Evolutionary conservation across 192 early-diverging fungal genomes (phyloP).

Genomic region (Cetraspora pellucida): DNA sequence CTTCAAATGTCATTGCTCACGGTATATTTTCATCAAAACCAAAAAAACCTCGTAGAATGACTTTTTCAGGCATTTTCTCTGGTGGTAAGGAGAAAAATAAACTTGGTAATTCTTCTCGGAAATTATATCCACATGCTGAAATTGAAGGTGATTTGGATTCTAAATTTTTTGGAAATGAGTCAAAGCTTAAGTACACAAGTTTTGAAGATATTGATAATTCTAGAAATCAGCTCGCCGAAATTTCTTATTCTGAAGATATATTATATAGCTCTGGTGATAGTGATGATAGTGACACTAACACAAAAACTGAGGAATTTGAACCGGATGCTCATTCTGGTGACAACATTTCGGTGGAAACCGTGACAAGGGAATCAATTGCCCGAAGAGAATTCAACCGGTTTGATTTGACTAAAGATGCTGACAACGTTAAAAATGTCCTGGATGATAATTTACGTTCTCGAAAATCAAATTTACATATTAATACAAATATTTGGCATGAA

Average conservation of each 20-base stretch:
- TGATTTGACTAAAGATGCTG: not conserved
- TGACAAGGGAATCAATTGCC: not conserved
- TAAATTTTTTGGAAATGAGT: not conserved
- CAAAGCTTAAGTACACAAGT: not conserved
- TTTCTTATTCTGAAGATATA: conserved; percentile 5
- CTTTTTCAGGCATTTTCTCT: conserved; percentile 11
- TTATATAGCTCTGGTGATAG: conserved; percentile 12
- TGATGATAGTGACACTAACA: conserved; percentile 11
- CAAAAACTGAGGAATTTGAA: not conserved
- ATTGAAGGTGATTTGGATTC: conserved; percentile 10
- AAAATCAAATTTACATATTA: not conserved
- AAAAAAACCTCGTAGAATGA: conserved; percentile 28
- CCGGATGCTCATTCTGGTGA: not conserved
- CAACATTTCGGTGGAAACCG: conserved; percentile 9
- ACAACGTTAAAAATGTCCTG: not conserved
- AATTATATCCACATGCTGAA: conserved; percentile 24
- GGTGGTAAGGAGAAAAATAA: conserved; percentile 15
- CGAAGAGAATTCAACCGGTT: not conserved
- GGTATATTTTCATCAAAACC: not conserved
- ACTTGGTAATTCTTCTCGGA: not conserved
- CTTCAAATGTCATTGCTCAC: not conserved
- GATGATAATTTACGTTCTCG: not conserved
- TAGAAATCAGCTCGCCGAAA: not conserved
- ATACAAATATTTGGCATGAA: not conserved
- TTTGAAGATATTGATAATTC: not conserved